Conservation (phyloP, 176 grass and related monocot genomes). For the Phragmites australis region DNA sequence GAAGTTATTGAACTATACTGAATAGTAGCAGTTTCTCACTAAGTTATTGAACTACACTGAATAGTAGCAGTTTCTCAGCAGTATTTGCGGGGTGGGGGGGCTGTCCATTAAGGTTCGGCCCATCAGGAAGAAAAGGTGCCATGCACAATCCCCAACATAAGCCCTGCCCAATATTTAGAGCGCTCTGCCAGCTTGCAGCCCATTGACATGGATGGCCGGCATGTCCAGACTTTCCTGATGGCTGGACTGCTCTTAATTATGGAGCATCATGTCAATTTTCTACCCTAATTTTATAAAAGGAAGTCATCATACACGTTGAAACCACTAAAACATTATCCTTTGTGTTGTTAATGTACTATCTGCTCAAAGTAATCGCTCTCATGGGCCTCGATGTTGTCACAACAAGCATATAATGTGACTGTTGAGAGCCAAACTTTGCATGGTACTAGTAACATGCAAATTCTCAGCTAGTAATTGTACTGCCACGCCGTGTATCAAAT, state of each 20-base stretch:
- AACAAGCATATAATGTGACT: background rate
- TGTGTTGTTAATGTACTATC: background rate
- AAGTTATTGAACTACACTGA: too few relatives aligned
- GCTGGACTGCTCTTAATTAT: too few relatives aligned
- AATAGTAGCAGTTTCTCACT: too few relatives aligned
- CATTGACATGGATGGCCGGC: too few relatives aligned
- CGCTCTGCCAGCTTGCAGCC: background rate
- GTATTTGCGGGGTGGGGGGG: too few relatives aligned
- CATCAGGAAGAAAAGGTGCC: too few relatives aligned
- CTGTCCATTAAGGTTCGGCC: background rate
- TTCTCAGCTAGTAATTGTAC: background rate
- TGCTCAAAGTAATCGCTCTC: background rate
- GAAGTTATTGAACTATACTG: too few relatives aligned
- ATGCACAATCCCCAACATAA: too few relatives aligned
- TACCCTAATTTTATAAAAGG: background rate
- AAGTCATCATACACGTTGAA: background rate
- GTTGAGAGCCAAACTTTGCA: background rate
- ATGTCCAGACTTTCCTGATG: too few relatives aligned
- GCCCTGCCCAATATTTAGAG: background rate
- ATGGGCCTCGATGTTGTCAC: background rate
- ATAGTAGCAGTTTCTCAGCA: too few relatives aligned
- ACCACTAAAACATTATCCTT: background rate
- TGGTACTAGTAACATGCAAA: background rate
- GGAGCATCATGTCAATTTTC: background rate
- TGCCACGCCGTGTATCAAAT: background rate